Evolutionary conservation across 805 yeast species (phyloP), one percentile per base, ranked within the genome.

Genomic region (Kurtzmaniella cleridarum): DNA sequence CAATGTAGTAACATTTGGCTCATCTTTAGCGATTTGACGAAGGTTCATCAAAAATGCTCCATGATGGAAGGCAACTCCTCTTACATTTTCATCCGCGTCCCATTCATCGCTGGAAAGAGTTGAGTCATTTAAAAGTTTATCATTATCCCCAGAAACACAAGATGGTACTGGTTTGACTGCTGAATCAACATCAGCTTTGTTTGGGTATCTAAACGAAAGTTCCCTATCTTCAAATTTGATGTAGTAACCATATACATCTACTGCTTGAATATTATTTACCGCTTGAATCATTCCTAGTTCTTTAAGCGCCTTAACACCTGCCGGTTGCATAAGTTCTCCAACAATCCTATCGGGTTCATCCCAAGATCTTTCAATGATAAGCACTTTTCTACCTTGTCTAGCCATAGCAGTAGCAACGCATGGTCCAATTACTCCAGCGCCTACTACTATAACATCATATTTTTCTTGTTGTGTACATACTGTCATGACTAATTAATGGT

Each of bases 351-450:
- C 96, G 2, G 98, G 98, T 59, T 79, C 84, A 15, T 77, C 60
- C 87, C 96, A 86, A 55, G 88, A 96, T 45, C 96, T 75, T 57
- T 93, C 99, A 13, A 84, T 69, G 15, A 84, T 71, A 38, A 84
- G 60, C 6, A 93, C 97, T 37, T 74, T 73, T 48, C 95, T 74
- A 26, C 98, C 98, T 54, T 86, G 95, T 50, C 91, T 75, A 1
- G 96, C 98, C 40, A 93, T 65, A 3, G 85, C 89, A 1, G 89
- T 84, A 32, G 97, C 97, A 14, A 91, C 72, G 40, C 91, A 81
- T 2, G 98, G 96, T 1, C 99, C 98, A 17, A 88, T 82, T 15
- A 91, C 95, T 40, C 98, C 98, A n/a, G 98, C 97, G n/a, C 98
- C 98, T 30, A 93, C 79, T 18, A 93, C 84, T 31, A 91, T 80